These are phyloP conservation scores for Eucalyptus pauciflora DNA, from an alignment of 345 rosid genomes.

Conservation along the genomic window DNA sequence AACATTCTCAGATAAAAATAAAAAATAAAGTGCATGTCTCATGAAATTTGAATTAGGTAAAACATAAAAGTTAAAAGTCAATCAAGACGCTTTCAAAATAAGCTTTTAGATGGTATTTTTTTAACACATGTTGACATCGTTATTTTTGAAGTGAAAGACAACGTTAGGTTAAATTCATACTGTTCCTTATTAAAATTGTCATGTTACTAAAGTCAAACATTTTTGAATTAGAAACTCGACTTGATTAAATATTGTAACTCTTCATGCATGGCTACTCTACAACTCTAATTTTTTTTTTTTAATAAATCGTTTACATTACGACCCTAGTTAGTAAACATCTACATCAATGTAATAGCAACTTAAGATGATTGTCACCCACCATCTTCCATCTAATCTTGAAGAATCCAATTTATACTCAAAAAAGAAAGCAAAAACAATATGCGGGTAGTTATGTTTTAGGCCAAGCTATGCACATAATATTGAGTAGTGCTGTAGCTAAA, in stretches of 20 bases:
- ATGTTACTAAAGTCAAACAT: background rate
- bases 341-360: background rate
- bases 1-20: rapidly evolving
- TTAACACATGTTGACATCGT: background rate
- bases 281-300: background rate
- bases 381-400: background rate
- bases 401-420: background rate
- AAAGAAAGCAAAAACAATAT: background rate
- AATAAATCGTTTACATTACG: background rate
- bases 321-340: background rate
- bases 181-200: background rate
- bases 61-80: background rate
- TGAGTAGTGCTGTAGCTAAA: background rate
- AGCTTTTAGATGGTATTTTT: background rate
- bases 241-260: background rate
- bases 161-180: background rate
- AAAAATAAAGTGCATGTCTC: background rate
- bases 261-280: background rate
- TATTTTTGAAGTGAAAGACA: background rate
- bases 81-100: background rate
- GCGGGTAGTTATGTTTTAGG: background rate
- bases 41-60: background rate
- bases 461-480: background rate
- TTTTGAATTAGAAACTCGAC: background rate
- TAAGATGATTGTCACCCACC: background rate